Evolutionary conservation across 2,329 filamentous ascomycete species (phyloP).

Genomic region (Diaporthe nobilis): DNA sequence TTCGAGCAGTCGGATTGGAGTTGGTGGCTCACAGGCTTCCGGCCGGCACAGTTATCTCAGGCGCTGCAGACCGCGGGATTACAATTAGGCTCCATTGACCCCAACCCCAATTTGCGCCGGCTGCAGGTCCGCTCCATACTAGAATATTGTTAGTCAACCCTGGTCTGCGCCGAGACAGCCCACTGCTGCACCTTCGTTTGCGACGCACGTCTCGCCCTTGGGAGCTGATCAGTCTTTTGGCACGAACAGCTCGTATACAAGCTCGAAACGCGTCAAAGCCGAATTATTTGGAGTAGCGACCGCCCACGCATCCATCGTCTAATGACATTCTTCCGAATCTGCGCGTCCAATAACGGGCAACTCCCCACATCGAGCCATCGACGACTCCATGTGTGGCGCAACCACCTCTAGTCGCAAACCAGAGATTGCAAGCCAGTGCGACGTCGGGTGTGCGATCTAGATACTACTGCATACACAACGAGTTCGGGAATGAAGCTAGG

Average conservation of each 20-base stretch:
- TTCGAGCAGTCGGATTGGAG: conserved; percentile 3
- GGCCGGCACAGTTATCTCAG: conserved; percentile 23
- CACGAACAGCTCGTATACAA: not conserved
- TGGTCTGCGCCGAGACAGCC: conserved; percentile 31
- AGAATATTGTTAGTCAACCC: conserved; percentile 25
- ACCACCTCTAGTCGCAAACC: conserved; percentile 35
- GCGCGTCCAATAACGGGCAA: conserved; percentile 35
- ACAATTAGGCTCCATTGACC: conserved; percentile 6
- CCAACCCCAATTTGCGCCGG: conserved; percentile 27
- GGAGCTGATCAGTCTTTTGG: conserved; percentile 7
- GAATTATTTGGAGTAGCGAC: not conserved
- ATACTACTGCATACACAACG: not conserved
- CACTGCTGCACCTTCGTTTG: conserved; percentile 17
- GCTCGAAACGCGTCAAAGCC: conserved; percentile 22
- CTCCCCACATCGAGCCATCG: conserved; percentile 23
- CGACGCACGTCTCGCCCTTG: conserved; percentile 31
- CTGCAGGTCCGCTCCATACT: conserved; percentile 10
- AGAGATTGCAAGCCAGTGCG: not conserved
- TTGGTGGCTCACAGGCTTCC: not conserved
- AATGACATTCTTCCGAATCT: not conserved
- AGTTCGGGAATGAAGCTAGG: conserved; percentile 36
- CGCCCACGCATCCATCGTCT: not conserved
- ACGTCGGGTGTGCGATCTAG: conserved; percentile 11
- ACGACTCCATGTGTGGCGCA: conserved; percentile 26
- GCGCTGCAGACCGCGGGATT: not conserved